Evolutionary conservation across 176 grass and related monocot genomes (phyloP).

Genomic region (Bothriochloa decipiens): DNA sequence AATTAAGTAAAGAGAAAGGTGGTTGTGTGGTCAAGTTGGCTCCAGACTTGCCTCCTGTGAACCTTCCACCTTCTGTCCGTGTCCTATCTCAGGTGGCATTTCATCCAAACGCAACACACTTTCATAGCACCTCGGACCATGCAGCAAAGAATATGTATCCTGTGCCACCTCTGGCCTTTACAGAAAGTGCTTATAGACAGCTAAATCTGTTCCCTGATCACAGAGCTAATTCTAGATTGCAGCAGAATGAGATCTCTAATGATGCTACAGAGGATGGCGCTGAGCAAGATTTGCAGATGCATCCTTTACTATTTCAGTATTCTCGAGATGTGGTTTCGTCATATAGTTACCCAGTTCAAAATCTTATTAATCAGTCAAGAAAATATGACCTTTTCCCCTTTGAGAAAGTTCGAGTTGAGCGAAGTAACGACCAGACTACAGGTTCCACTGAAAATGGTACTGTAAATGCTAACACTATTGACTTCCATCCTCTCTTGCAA

Average conservation of each 20-base stretch:
- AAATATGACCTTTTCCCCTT: slow-evolving; percentile 53
- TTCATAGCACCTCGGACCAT: slow-evolving; percentile 46
- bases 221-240: slow-evolving; percentile 48
- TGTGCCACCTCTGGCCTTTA: slow-evolving; percentile 36
- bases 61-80: slow-evolving; percentile 81
- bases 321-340: slow-evolving; percentile 61
- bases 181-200: slow-evolving; percentile 52
- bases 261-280: slow-evolving; percentile 40
- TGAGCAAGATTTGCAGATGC: slow-evolving; percentile 87
- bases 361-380: slow-evolving; percentile 46
- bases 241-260: slow-evolving; percentile 41
- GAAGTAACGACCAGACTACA: slow-evolving; percentile 42
- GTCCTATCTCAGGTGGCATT: slow-evolving; percentile 72
- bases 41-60: slow-evolving; percentile 91
- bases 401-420: slow-evolving; percentile 55
- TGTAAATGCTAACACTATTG: slow-evolving; percentile 67
- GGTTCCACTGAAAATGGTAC: slow-evolving; percentile 36
- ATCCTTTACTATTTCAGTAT: slow-evolving; percentile 90
- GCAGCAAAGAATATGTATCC: slow-evolving; percentile 41
- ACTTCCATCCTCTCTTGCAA: slow-evolving; percentile 90
- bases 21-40: slow-evolving; percentile 87
- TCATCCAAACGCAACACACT: slow-evolving; percentile 49
- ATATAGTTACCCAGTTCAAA: slow-evolving; percentile 52
- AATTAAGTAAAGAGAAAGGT: slow-evolving; percentile 60
- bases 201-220: slow-evolving; percentile 56